These are phyloP conservation scores for Phanerochaete sordida DNA, from an alignment of 768 basidiomycete species.

Conservation along the genomic window DNA sequence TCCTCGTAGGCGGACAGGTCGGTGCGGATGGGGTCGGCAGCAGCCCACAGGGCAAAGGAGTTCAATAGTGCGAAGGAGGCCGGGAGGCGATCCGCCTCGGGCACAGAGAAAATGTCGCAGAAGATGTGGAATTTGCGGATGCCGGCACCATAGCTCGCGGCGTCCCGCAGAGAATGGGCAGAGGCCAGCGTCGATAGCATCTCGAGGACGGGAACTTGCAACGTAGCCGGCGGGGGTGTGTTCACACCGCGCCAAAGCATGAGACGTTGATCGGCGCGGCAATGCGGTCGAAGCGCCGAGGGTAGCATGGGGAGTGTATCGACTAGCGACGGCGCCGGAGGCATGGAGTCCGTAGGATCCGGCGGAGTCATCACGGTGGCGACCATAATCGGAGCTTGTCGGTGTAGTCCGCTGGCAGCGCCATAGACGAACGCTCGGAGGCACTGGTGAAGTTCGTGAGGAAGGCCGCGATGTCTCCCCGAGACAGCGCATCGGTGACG, in stretches of 20 bases:
- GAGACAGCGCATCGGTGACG: conserved; percentile 21
- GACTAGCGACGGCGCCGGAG: not conserved
- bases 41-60: conserved; percentile 35
- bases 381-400: not conserved
- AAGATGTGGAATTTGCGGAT: conserved; percentile 29
- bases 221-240: conserved; percentile 18
- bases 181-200: conserved; percentile 19
- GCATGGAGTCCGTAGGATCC: not conserved
- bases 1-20: conserved; percentile 7
- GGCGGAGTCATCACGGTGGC: not conserved
- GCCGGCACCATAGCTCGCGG: conserved; percentile 18
- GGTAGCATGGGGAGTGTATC: conserved; percentile 12
- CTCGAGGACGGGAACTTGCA: conserved; percentile 21
- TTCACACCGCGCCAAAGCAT: conserved; percentile 33
- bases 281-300: conserved; percentile 22
- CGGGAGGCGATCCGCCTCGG: conserved; percentile 23
- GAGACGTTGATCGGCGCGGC: conserved; percentile 22
- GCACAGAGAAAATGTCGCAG: conserved; percentile 30
- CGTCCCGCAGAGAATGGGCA: conserved; percentile 19
- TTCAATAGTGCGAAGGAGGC: conserved; percentile 27
- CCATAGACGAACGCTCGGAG: not conserved
- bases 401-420: not conserved
- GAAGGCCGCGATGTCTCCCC: not conserved
- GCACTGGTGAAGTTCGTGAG: not conserved
- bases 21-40: conserved; percentile 22